These are phyloP conservation scores for Pseudogymnoascus sp. DNA, from an alignment of 2,329 filamentous ascomycete species.

Conservation along the genomic window DNA sequence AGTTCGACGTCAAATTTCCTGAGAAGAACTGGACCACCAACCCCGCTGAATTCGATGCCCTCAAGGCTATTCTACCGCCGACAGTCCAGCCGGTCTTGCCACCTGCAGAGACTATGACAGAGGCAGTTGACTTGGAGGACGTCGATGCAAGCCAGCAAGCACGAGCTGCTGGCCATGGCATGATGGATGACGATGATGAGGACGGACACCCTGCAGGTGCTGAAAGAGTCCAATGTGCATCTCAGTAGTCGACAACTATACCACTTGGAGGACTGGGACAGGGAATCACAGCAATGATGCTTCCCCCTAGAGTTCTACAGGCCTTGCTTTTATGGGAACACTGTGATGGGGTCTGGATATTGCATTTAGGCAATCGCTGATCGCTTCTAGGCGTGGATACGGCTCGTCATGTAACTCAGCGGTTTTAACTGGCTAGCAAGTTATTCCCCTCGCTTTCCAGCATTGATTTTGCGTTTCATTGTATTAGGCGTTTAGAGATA, in stretches of 20 bases:
- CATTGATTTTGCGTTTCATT: constrained; percentile 2
- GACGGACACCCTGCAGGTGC: constrained; percentile 62
- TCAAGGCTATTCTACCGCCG: constrained; percentile 77
- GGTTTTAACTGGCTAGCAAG: neutral
- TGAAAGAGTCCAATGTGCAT: constrained; percentile 80
- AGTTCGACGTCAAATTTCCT: constrained; percentile 97
- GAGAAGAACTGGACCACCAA: constrained; percentile 63
- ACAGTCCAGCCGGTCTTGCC: constrained; percentile 51
- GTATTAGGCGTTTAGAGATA: constrained; percentile 7
- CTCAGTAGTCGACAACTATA: constrained; percentile 54
- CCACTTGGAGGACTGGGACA: neutral
- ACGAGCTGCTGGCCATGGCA: constrained; percentile 59
- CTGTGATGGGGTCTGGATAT: neutral
- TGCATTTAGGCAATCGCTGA: neutral
- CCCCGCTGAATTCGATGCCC: constrained; percentile 63
- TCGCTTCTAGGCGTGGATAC: neutral
- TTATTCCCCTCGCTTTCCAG: neutral
- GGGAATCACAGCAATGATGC: neutral
- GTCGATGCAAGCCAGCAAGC: constrained; percentile 63
- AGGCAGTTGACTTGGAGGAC: constrained; percentile 81
- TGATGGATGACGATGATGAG: constrained; percentile 70
- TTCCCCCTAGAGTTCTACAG: neutral
- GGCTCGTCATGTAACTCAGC: neutral
- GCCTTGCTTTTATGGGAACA: neutral
- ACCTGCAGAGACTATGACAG: constrained; percentile 80